These are phyloP conservation scores for Monosporascus sp. DNA, from an alignment of 2,329 filamentous ascomycete genomes.

Conservation along the genomic window DNA sequence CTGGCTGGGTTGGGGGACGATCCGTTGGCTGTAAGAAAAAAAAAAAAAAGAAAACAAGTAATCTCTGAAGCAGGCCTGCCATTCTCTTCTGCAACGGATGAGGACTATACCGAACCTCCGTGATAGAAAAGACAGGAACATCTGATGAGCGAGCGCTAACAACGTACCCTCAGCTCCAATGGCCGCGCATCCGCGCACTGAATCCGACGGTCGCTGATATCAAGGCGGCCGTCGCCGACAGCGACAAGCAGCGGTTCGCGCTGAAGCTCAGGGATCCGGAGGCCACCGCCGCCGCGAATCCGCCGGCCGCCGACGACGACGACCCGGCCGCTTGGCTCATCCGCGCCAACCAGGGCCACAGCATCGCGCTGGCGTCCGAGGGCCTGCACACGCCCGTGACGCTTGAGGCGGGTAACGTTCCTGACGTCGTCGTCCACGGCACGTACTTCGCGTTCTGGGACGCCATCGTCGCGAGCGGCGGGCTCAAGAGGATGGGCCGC, in stretches of 20 bases:
- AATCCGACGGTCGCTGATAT: conserved; percentile 74
- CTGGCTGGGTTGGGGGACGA: neutral
- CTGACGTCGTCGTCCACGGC: conserved; percentile 72
- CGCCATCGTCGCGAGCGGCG: conserved; percentile 68
- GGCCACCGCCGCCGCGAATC: conserved; percentile 29
- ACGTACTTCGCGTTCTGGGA: conserved; percentile 81
- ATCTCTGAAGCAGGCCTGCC: neutral
- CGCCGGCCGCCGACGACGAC: conserved; percentile 22
- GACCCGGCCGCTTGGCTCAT: conserved; percentile 73
- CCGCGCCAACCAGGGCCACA: conserved; percentile 93
- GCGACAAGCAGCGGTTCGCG: conserved; percentile 88
- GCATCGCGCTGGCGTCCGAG: conserved; percentile 68
- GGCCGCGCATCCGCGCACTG: conserved; percentile 59
- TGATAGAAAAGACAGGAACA: too few species aligned
- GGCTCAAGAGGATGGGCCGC: conserved; percentile 73
- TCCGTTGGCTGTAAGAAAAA: too few species aligned
- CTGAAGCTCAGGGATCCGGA: conserved; percentile 53
- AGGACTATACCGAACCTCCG: too few species aligned
- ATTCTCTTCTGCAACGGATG: too few species aligned
- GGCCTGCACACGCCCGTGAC: conserved; percentile 66
- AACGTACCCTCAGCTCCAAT: conserved; percentile 39
- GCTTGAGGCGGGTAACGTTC: conserved; percentile 52
- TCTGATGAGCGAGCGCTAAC: too few species aligned
- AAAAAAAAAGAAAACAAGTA: neutral
- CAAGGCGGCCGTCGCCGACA: conserved; percentile 61